A percentile compares a stretch with the other conserved stretches of the same genome.
Evolutionary conservation across 495 filamentous ascomycete genomes (phyloP).

Genomic region (Durotheca rogersii): DNA sequence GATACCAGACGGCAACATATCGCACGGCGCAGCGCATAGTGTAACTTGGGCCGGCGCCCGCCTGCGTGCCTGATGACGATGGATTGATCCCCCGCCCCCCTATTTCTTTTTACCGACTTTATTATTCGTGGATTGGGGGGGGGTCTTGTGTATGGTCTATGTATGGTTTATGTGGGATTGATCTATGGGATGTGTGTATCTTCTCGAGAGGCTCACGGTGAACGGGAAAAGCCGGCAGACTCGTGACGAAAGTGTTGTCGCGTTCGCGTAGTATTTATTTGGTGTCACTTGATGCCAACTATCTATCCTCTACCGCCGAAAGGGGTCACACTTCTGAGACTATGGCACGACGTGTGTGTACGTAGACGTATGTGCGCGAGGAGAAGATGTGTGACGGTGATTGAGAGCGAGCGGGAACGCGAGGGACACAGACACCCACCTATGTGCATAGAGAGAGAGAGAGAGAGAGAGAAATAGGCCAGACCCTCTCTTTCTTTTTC

Average conservation of each 20-base stretch:
- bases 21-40: conserved; percentile 13
- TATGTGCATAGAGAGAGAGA: too few relatives aligned
- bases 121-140: too few relatives aligned
- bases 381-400: neutral
- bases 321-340: conserved; percentile 9
- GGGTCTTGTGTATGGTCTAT: too few relatives aligned
- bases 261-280: conserved; percentile 18
- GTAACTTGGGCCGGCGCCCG: conserved; percentile 14
- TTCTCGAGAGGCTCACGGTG: conserved; percentile 19
- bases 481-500: conserved; percentile 8
- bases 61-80: conserved; percentile 9
- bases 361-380: neutral
- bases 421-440: too few relatives aligned
- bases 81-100: conserved; percentile 30
- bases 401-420: too few relatives aligned
- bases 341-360: conserved; percentile 18
- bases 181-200: too few relatives aligned
- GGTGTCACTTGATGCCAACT: conserved; percentile 24
- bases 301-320: conserved; percentile 14
- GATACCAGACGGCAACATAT: conserved; percentile 13
- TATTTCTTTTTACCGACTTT: too few relatives aligned
- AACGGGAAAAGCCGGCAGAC: conserved; percentile 22
- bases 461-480: too few relatives aligned
- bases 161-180: too few relatives aligned
- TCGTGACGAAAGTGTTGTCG: conserved; percentile 21